A percentile compares a stretch with the other conserved stretches of the same genome.
phyloP scores from a whole-genome alignment of 176 grass and related monocot genomes.

The Musa schizocarpa region DNA sequence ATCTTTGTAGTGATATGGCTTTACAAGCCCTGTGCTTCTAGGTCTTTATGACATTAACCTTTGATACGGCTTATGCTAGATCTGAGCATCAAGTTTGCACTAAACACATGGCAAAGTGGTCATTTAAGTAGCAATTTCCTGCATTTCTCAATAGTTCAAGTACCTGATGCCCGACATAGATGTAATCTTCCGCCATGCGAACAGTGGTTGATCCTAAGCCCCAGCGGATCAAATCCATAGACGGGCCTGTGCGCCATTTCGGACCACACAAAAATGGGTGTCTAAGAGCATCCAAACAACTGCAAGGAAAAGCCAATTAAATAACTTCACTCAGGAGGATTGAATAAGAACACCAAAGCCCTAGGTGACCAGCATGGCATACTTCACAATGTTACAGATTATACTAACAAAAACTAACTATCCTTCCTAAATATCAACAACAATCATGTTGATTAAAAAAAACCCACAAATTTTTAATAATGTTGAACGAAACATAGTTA shows the following conservation, averaged over 20 bases:
- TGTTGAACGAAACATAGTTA: background rate
- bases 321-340: conserved; percentile 2
- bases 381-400: background rate
- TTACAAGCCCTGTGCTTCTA: background rate
- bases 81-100: background rate
- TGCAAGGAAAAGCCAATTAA: conserved; percentile 25
- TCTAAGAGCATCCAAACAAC: conserved; percentile 76
- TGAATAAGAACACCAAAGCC: conserved; percentile 11
- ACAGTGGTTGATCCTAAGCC: conserved; percentile 88
- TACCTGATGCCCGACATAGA: conserved; percentile 85
- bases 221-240: conserved; percentile 63
- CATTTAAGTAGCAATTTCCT: background rate
- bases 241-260: conserved; percentile 76
- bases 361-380: conserved; percentile 7
- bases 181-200: conserved; percentile 93
- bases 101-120: background rate
- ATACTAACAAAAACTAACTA: background rate
- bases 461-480: background rate
- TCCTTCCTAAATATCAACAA: background rate
- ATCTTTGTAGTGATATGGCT: background rate
- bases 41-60: background rate
- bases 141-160: background rate
- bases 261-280: conserved; percentile 96
- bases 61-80: background rate
- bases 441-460: background rate